Base-by-base conservation (phyloP, 78 protist genomes). In the Dictyostelium capitatum region DNA sequence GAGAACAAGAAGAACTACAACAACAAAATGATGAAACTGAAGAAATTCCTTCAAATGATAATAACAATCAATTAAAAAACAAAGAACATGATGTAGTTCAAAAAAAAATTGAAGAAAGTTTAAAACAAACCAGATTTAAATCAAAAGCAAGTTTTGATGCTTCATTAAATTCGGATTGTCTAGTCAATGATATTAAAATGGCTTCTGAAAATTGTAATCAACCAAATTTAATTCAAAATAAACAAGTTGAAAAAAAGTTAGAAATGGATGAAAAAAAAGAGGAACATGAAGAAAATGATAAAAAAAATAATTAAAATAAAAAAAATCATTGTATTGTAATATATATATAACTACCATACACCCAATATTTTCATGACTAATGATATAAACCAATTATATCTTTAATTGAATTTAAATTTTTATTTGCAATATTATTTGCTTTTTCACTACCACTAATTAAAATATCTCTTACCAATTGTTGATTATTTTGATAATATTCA, bases 391-490 rank as follows among this genome's bases (percentile, higher is more conserved):
- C 90, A 47, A 92, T 25, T 6, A 82, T 17, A 65, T 92, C 79
- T 80, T 89, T 94, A 51, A 94, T 84, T 50, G 65, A 57, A 20
- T 73, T 84, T 43, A 95, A 59, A 48, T 82, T 90, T 15, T 75
- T 23, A 23, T 62, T 54, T 19, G 97, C 91, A 51, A 87, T 48
- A 59, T 25, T 25, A 54, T 73, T 69, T 67, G 97, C 97, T n/a
- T 32, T 37, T 12, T 59, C 79, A 15, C 92, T 9, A 46, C 97
- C 97, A 7, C 59, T 12, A 15, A 67, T 64, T 20, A 95, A 43
- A 15, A 89, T 48, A 41, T 93, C 89, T 48, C 89, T 51, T 5
- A 83, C 89, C n/a, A 70, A 9, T 54, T 67, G 41, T 14, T 67
- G 82, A 43, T 93, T 79, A 20, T 67, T 17, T 43, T 67, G 82